These are phyloP conservation scores for Chenopodium quinoa DNA, from an alignment of 148 eudicot species.

Conservation along the genomic window DNA sequence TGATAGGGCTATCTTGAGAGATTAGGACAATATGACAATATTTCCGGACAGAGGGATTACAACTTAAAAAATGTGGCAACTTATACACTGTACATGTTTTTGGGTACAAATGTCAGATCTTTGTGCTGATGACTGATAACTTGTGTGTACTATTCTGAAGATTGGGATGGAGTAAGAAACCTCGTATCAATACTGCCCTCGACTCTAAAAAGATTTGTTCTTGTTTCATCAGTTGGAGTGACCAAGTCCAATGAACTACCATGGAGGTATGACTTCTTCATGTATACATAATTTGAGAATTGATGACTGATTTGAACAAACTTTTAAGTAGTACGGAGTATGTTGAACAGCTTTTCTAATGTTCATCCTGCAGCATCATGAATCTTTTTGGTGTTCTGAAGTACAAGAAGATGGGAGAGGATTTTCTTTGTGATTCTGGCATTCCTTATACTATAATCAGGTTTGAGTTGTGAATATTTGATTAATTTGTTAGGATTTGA, in stretches of 20 bases:
- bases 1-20: not conserved
- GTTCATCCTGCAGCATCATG: constrained; percentile 61
- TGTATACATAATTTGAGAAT: not conserved
- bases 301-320: not conserved
- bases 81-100: not conserved
- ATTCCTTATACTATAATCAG: constrained; percentile 92
- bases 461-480: constrained; percentile 27
- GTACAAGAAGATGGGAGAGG: constrained; percentile 98
- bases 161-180: constrained; percentile 95
- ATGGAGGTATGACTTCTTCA: constrained; percentile 66
- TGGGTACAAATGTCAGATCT: not conserved
- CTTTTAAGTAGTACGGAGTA: not conserved
- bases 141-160: constrained; percentile 30
- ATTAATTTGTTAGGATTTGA: not conserved
- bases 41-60: not conserved
- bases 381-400: constrained; percentile 97
- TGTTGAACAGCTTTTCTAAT: not conserved
- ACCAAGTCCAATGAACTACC: constrained; percentile 92
- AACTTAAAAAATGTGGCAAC: not conserved
- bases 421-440: constrained; percentile 78
- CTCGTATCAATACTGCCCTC: constrained; percentile 70
- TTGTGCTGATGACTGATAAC: constrained; percentile 18
- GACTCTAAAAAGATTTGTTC: constrained; percentile 71
- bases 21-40: not conserved
- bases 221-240: constrained; percentile 96